Evolutionary conservation across 352 stramenopile genomes (phyloP).

Genomic region (Aphanomyces astaci): DNA sequence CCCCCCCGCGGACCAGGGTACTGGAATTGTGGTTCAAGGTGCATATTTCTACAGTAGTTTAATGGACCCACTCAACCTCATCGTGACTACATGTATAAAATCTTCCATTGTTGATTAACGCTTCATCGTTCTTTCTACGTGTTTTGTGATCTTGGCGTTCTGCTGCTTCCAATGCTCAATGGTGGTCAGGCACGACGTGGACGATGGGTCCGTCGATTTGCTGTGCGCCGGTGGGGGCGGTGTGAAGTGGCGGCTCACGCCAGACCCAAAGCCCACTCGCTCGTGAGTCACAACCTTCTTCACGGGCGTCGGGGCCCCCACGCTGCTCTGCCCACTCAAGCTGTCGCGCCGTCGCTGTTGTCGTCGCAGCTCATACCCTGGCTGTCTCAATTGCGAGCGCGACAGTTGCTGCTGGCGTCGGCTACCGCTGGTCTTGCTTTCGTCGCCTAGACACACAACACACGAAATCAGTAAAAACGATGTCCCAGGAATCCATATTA

Average conservation of each 20-base stretch:
- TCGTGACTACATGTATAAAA: too few relatives aligned
- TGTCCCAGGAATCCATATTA: neutral
- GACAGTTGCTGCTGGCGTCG: neutral
- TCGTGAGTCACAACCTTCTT: neutral
- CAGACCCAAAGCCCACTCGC: neutral
- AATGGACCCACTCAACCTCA: too few relatives aligned
- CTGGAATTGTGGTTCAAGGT: too few relatives aligned
- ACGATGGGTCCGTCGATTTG: neutral
- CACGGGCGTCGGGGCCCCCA: neutral
- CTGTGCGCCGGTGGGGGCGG: neutral
- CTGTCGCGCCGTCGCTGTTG: neutral
- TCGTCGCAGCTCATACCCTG: neutral
- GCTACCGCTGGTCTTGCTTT: neutral
- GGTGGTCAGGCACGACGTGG: neutral
- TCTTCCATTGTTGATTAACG: too few relatives aligned
- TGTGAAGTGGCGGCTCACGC: neutral
- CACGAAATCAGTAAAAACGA: constrained; percentile 1
- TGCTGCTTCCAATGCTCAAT: neutral
- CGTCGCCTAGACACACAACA: neutral
- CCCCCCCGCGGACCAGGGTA: too few relatives aligned
- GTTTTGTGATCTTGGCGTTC: neutral
- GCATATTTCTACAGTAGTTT: too few relatives aligned
- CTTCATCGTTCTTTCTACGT: too few relatives aligned
- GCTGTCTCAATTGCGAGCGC: neutral
- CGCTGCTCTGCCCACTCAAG: neutral